phyloP scores from a whole-genome alignment of 768 basidiomycete genomes.

The Leccinum arenicola region DNA sequence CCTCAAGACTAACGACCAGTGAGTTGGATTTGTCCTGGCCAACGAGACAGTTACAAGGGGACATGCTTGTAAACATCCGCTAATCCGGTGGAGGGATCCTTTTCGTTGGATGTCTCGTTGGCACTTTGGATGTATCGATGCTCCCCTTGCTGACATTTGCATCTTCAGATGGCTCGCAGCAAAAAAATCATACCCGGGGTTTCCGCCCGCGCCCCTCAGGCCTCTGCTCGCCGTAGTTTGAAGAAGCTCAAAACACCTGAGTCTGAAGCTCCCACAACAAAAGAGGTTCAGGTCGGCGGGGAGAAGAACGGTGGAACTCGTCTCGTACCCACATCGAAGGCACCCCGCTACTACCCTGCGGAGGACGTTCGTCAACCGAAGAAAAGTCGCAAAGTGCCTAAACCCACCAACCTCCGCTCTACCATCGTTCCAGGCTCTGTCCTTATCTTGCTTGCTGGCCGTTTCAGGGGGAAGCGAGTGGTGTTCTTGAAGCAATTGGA shows the following conservation, averaged over 20 bases:
- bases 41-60: background rate
- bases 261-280: constrained; percentile 56
- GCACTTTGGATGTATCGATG: constrained; percentile 34
- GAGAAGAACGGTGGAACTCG: constrained; percentile 90
- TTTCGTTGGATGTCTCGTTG: constrained; percentile 33
- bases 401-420: constrained; percentile 74
- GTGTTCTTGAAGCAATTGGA: constrained; percentile 96
- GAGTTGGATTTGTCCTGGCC: constrained; percentile 31
- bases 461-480: constrained; percentile 97
- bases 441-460: constrained; percentile 94
- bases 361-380: constrained; percentile 92
- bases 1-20: constrained; percentile 46
- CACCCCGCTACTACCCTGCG: constrained; percentile 90
- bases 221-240: constrained; percentile 76
- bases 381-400: constrained; percentile 85
- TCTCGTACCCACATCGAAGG: constrained; percentile 80
- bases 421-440: constrained; percentile 93
- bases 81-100: constrained; percentile 5
- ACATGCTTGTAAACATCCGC: background rate
- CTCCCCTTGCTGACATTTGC: constrained; percentile 17
- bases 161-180: constrained; percentile 77
- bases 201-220: constrained; percentile 79
- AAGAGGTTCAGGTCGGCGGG: constrained; percentile 83
- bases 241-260: constrained; percentile 81
- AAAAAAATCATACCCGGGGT: constrained; percentile 81